Evolutionary conservation across 208 protist genomes (phyloP).

Genomic region (Trypanosoma conorhini): DNA sequence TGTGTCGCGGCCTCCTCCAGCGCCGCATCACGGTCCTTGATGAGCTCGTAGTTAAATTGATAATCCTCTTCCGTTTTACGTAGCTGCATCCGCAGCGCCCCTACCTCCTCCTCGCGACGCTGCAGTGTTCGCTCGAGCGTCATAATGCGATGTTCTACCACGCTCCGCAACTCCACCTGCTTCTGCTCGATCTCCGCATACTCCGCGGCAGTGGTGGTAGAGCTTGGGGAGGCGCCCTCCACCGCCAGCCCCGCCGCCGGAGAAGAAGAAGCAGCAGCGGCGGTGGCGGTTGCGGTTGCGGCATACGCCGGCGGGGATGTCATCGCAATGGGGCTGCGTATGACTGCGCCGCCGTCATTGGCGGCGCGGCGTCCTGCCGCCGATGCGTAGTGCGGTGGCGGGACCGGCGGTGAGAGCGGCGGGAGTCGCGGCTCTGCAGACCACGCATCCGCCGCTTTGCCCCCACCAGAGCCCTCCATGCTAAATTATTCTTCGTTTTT

Average conservation of each 20-base stretch:
- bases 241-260: background rate
- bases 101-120: slow-evolving; percentile 69
- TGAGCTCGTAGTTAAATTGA: slow-evolving; percentile 90
- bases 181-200: slow-evolving; percentile 84
- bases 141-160: slow-evolving; percentile 70
- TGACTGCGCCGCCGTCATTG: slow-evolving; percentile 10
- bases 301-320: background rate
- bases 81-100: slow-evolving; percentile 51
- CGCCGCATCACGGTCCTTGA: slow-evolving; percentile 80
- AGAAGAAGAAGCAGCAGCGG: background rate
- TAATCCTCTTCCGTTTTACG: slow-evolving; percentile 87
- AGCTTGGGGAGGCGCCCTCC: slow-evolving; percentile 15
- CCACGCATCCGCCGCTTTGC: background rate
- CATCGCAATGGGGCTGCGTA: slow-evolving; percentile 29
- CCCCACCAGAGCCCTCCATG: background rate
- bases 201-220: slow-evolving; percentile 37
- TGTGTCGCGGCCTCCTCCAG: slow-evolving; percentile 80
- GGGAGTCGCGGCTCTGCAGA: background rate
- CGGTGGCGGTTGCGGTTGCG: background rate
- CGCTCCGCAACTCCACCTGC: slow-evolving; percentile 77
- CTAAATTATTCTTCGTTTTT: too few relatives aligned
- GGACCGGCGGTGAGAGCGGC: background rate
- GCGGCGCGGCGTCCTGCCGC: slow-evolving; percentile 2
- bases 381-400: background rate
- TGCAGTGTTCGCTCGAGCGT: slow-evolving; percentile 64